phyloP scores from a whole-genome alignment of 1,284 basidiomycete species.

The Cystobasidiaceae sp. region DNA sequence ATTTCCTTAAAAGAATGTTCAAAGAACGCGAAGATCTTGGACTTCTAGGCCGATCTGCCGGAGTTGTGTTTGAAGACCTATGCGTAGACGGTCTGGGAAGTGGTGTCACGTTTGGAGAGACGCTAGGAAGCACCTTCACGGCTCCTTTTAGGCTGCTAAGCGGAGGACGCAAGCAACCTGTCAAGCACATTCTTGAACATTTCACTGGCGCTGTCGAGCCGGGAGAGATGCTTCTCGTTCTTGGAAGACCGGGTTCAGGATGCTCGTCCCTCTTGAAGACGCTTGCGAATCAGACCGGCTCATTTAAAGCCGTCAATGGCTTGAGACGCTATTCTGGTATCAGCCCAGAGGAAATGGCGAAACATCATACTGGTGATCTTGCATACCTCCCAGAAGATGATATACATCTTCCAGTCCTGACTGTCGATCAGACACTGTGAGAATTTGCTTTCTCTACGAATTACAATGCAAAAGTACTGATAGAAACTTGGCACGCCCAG shows the following conservation, averaged over 20 bases:
- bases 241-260: constrained; percentile 72
- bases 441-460: not conserved
- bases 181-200: constrained; percentile 51
- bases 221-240: constrained; percentile 53
- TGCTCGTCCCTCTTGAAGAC: constrained; percentile 69
- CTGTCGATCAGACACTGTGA: constrained; percentile 50
- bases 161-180: constrained; percentile 45
- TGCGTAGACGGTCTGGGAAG: constrained; percentile 35
- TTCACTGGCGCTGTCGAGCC: constrained; percentile 56
- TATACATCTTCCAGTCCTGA: constrained; percentile 67
- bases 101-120: constrained; percentile 35
- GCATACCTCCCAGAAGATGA: constrained; percentile 53
- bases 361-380: constrained; percentile 23
- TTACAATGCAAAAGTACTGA: not conserved
- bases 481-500: not conserved
- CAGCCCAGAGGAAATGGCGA: constrained; percentile 13
- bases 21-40: constrained; percentile 40
- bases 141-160: constrained; percentile 34
- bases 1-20: constrained; percentile 43
- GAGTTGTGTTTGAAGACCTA: constrained; percentile 38
- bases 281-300: constrained; percentile 61
- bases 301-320: constrained; percentile 59
- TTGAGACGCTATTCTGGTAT: constrained; percentile 58
- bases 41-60: constrained; percentile 35
- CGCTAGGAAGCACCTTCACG: constrained; percentile 29